Evolutionary conservation across 345 rosid species (phyloP), one percentile per base, ranked within the genome.

Genomic region (Eutrema yunnanense): DNA sequence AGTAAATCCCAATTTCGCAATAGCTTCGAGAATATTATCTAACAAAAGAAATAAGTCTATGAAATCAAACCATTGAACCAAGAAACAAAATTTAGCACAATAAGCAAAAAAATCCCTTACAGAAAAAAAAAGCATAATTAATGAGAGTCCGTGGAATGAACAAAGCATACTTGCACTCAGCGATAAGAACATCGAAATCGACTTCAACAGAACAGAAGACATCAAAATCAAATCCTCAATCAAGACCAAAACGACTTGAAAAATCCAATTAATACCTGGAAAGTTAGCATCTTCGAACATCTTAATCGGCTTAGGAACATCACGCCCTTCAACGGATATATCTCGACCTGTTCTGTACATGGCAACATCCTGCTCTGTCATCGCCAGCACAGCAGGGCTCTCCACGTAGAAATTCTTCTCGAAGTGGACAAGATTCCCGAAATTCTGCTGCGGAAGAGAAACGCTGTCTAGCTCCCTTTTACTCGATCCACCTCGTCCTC

Each of bases 371-470:
- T 85, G 85, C 53, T 86, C 96, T 0, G 96, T 80, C 97, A 91
- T 86, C 6, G 86, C 86, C 51, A 79, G 79, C 27, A 94, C 81
- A 2, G 86, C 55, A 36, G 89, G 88, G 55, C 88, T 81, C 78
- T 93, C 96, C 38, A 82, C 54, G 46, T 94, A 94, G 73, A 93
- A 91, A 65, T 82, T 88, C 88, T 91, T 94, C 82, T 94, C 91
- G 44, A 94, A 91, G 42, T 92, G 97, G 6, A 86, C 91, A 37
- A 91, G 79, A 54, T 83, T 79, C 65, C 87, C 89, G 70, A 94
- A 94, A 81, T 86, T 85, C 78, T 87, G 92, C 73, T 72, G 86
- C 0, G 91, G 91, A 63, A 94, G 91, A 5, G 88, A 77, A 66
- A 91, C 79, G 14, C 67, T 75, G 62, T 91, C 95, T 10, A 89